Evolutionary conservation across 805 yeast species (phyloP).

Genomic region (Candida krabiensis): DNA sequence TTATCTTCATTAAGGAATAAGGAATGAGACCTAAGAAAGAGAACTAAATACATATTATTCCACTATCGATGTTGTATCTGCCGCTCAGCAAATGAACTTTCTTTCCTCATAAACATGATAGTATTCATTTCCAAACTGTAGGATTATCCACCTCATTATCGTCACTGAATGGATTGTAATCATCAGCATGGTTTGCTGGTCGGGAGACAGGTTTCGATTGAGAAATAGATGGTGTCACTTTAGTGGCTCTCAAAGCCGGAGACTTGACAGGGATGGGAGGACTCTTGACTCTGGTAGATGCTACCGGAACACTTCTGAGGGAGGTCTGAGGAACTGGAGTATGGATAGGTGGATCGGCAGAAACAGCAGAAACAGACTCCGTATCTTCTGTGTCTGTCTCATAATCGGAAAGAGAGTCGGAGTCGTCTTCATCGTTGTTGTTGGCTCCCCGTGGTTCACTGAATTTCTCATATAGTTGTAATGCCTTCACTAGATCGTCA

Average conservation of each 20-base stretch:
- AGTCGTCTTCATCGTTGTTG: slow-evolving; percentile 38
- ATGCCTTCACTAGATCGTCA: slow-evolving; percentile 78
- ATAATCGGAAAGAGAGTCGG: slow-evolving; percentile 40
- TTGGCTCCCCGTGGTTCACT: slow-evolving; percentile 46
- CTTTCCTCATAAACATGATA: too few species aligned
- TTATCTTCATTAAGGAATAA: too few species aligned
- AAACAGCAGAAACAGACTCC: slow-evolving; percentile 15
- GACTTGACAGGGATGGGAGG: slow-evolving; percentile 33
- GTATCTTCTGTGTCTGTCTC: too few species aligned
- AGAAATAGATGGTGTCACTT: too few species aligned
- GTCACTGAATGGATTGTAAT: slow-evolving; percentile 35
- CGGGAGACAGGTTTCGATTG: too few species aligned
- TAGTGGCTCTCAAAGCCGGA: slow-evolving; percentile 14
- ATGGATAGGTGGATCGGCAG: slow-evolving; percentile 2
- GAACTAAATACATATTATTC: too few species aligned
- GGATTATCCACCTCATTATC: slow-evolving; percentile 29
- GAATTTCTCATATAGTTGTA: slow-evolving; percentile 65
- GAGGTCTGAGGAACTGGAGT: background rate
- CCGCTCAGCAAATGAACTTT: too few species aligned
- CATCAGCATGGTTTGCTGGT: slow-evolving; percentile 10
- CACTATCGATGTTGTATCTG: too few species aligned
- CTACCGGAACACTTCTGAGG: background rate
- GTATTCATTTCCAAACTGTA: slow-evolving; percentile 27
- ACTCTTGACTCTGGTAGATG: slow-evolving; percentile 4
- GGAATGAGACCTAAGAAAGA: too few species aligned